Evolutionary conservation across 192 early-diverging fungal species (phyloP), one percentile per base, ranked within the genome.

Genomic region (Helicostylum pulchrum): DNA sequence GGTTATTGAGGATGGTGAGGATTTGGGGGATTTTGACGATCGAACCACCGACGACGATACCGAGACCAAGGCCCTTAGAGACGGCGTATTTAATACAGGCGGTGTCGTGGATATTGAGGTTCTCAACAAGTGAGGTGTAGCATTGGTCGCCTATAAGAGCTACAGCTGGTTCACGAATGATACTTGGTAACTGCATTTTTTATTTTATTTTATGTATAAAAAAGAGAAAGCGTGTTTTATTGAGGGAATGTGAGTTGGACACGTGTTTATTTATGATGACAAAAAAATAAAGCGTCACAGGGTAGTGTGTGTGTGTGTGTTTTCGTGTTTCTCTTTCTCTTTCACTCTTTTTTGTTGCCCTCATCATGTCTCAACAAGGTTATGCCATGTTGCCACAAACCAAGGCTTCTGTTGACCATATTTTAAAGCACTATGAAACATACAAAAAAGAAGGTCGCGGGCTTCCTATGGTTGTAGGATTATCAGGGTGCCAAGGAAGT

Each of bases 11-110:
- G 52, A 98, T 96, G 63, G 96, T 99, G 71, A 93, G 70, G 34
- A 99, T 95, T 78, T 99, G 96, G 7, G 97, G 97, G 30, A 99
- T 74, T 75, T 99, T 99, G 60, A 98, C 85, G 42, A 98, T 86
- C 36, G 90, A 87, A n/a, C 93, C 91, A 45, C 91, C 94, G 5
- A 88, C 65, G n/a, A 98, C 92, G 57, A 99, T 94, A n/a, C 93
- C 94, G 20, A 99, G 61, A 0, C 95, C 92, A 12, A 99, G 88
- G 0, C 87, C 92, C 71, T 98, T 98, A 26, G 92, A 94, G 56
- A 97, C 67, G 21, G 87, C 73, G 53, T 90, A 86, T 67, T 91
- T 91, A 61, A 93, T 68, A 77, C 97, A 99, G 3, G 50, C 75
- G 1, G 85, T 70, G 65, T 93, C 84, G 3, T 48, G 60, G 42